These are phyloP conservation scores for Sporothrix variecibatus DNA, from an alignment of 2,329 filamentous ascomycete species.

Conservation along the genomic window DNA sequence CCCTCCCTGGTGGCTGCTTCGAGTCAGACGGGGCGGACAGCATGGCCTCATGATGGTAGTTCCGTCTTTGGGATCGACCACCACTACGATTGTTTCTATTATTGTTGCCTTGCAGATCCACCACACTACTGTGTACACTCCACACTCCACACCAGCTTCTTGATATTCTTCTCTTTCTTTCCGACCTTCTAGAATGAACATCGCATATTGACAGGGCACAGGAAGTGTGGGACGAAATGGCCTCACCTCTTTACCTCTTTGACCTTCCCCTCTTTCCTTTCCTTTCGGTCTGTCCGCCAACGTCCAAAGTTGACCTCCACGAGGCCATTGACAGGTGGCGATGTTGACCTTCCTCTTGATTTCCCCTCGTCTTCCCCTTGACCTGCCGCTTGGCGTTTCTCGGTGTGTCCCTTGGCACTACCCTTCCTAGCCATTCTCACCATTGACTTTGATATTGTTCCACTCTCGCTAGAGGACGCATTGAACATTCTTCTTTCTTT, in stretches of 20 bases:
- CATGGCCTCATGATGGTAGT: neutral
- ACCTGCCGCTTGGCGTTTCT: neutral
- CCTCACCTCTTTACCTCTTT: neutral
- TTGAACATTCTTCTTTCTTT: constrained; percentile 4
- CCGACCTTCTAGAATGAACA: neutral
- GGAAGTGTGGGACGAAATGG: neutral
- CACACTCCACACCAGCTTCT: neutral
- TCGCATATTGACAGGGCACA: neutral
- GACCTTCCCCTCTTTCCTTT: neutral
- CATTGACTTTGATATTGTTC: constrained; percentile 17
- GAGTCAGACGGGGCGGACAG: neutral
- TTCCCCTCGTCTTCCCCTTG: neutral
- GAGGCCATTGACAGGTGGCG: neutral
- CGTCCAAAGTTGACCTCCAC: neutral
- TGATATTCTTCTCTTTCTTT: neutral
- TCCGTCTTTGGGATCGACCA: neutral
- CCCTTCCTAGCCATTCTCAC: too few relatives aligned
- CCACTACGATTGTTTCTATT: neutral
- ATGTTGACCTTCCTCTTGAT: neutral
- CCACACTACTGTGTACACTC: neutral
- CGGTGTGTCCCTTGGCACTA: neutral
- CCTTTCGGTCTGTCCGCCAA: neutral
- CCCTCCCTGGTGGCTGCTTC: neutral
- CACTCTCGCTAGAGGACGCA: neutral
- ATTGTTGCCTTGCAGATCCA: neutral